phyloP scores from a whole-genome alignment of 2,329 filamentous ascomycete genomes.

The Tothia fuscella region DNA sequence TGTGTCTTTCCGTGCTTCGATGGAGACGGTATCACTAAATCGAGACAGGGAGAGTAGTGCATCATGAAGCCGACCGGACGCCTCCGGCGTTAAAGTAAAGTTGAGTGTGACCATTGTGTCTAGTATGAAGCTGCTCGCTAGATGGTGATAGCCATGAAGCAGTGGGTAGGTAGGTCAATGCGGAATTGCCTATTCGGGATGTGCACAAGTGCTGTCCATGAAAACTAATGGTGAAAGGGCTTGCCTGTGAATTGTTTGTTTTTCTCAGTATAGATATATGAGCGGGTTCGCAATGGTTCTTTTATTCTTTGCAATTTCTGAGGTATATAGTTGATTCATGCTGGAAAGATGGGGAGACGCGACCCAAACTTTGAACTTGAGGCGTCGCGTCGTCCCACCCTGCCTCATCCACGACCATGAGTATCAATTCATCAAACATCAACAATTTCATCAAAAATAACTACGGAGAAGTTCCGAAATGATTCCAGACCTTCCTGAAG shows the following conservation, averaged over 20 bases:
- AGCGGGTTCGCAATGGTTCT: too few species aligned
- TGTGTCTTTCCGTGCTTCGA: conserved; percentile 59
- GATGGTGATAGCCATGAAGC: too few species aligned
- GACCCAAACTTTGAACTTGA: neutral
- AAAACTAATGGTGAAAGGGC: too few species aligned
- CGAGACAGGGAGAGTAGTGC: conserved; percentile 62
- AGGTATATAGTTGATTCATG: neutral
- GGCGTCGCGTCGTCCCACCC: neutral
- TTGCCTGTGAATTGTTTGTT: too few species aligned
- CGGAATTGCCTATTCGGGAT: too few species aligned
- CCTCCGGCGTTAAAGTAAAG: conserved; percentile 64
- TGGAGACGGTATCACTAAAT: conserved; percentile 66
- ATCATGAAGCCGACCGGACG: conserved; percentile 58
- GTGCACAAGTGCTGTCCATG: too few species aligned
- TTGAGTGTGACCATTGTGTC: conserved; percentile 40
- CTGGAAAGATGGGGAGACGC: neutral
- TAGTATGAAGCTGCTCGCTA: too few species aligned
- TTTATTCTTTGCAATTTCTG: neutral
- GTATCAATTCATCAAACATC: neutral
- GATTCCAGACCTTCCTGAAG: conserved; percentile 35
- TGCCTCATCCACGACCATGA: neutral
- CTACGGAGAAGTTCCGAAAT: neutral
- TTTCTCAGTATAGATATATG: too few species aligned
- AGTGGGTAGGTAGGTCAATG: too few species aligned
- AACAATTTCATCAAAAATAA: neutral